Conservation (phyloP, 2,329 filamentous ascomycete species). For the Claviceps sp. region DNA sequence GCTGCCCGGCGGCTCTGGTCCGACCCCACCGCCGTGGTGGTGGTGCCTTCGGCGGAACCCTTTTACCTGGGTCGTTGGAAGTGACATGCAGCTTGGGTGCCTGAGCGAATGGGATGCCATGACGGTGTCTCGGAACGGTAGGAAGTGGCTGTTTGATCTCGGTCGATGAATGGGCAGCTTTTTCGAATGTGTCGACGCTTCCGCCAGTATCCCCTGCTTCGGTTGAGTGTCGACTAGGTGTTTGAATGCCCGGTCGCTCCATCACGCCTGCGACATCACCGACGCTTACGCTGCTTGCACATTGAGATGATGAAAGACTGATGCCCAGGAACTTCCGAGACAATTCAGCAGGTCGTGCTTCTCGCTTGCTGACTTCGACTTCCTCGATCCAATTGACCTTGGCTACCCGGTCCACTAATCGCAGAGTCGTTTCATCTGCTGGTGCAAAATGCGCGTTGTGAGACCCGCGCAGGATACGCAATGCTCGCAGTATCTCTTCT, state of each 20-base stretch:
- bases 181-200: conserved; percentile 9
- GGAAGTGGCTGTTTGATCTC: conserved; percentile 36
- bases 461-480: conserved; percentile 53
- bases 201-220: conserved; percentile 12
- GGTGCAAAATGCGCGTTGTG: conserved; percentile 65
- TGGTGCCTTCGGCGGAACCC: conserved; percentile 30
- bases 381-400: conserved; percentile 55
- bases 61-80: conserved; percentile 22
- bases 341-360: conserved; percentile 29
- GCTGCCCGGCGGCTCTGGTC: conserved; percentile 21
- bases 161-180: conserved; percentile 9
- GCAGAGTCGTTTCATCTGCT: conserved; percentile 65
- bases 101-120: conserved; percentile 33
- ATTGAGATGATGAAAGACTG: conserved; percentile 49
- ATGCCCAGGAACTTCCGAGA: conserved; percentile 55
- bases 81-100: conserved; percentile 17
- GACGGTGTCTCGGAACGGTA: conserved; percentile 41
- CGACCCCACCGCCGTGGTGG: conserved; percentile 32
- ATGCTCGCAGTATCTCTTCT: conserved; percentile 64
- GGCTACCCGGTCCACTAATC: conserved; percentile 62
- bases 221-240: conserved; percentile 49
- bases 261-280: conserved; percentile 65
- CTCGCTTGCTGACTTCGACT: conserved; percentile 20
- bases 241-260: conserved; percentile 72
- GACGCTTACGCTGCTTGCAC: conserved; percentile 63